A percentile compares a stretch with the other conserved stretches of the same genome.
These are phyloP conservation scores for Populus ilicifolia DNA, from an alignment of 345 rosid genomes.

Conservation along the genomic window DNA sequence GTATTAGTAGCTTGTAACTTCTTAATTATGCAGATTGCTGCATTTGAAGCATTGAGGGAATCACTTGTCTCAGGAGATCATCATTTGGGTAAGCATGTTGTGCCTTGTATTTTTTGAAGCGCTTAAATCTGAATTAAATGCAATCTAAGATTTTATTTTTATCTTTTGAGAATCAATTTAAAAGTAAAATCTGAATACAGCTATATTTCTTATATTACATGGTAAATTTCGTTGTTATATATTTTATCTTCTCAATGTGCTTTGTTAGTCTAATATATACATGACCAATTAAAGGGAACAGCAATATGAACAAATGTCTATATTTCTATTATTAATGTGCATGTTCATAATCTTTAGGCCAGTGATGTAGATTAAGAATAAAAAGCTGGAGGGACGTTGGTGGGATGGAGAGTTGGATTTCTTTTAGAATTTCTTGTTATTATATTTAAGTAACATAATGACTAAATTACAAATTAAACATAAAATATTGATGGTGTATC, in stretches of 20 bases:
- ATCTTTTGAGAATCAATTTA: neutral
- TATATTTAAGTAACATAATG: too few species aligned
- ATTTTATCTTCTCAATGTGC: neutral
- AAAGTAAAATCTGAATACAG: neutral
- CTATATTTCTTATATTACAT: too few species aligned
- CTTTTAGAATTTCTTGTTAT: too few species aligned
- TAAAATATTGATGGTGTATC: too few species aligned
- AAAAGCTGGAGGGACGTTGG: too few species aligned
- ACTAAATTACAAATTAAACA: too few species aligned
- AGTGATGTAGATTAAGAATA: neutral
- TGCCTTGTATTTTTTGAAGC: conserved; percentile 1
- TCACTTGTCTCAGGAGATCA: conserved; percentile 45
- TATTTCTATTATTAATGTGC: neutral
- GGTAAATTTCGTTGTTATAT: too few species aligned
- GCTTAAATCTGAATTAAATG: neutral
- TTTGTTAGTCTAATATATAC: neutral
- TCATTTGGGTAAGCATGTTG: conserved; percentile 37
- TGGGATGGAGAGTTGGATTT: too few species aligned
- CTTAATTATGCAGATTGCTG: conserved; percentile 59
- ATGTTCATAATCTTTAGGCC: neutral
- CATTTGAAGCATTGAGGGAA: conserved; percentile 61
- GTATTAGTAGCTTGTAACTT: conserved; percentile 15
- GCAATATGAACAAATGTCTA: neutral
- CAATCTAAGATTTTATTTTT: neutral
- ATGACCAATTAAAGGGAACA: neutral